phyloP scores from a whole-genome alignment of 306 rosid species.

The Delonix regia region DNA sequence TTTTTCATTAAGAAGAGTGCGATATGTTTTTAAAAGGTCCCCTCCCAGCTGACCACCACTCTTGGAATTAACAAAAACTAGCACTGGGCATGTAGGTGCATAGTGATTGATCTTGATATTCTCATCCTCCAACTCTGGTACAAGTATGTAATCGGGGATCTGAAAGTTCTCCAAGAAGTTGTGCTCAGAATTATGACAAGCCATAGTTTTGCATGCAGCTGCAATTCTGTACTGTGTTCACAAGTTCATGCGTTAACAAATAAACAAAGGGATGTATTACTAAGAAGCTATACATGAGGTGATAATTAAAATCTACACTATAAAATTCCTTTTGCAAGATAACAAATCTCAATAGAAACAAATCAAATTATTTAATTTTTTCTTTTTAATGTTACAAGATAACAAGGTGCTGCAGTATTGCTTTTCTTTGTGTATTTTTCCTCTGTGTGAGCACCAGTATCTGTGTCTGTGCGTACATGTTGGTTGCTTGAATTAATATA shows the following conservation, averaged over 20 bases:
- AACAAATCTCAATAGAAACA: not conserved
- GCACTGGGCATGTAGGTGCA: constrained; percentile 68
- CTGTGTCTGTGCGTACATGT: not conserved
- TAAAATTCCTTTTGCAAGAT: not conserved
- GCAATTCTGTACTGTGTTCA: constrained; percentile 17
- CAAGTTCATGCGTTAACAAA: not conserved
- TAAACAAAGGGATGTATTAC: not conserved
- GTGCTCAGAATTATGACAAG: constrained; percentile 31
- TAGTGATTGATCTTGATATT: constrained; percentile 24
- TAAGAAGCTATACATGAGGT: not conserved
- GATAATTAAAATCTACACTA: not conserved
- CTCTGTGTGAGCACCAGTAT: not conserved
- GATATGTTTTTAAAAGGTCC: constrained; percentile 63
- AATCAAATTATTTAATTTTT: not conserved
- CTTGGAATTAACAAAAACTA: constrained; percentile 83
- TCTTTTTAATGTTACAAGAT: not conserved
- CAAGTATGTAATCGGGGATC: constrained; percentile 76
- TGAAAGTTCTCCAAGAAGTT: constrained; percentile 51
- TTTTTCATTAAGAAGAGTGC: constrained; percentile 56
- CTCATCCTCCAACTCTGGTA: constrained; percentile 46
- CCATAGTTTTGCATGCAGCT: constrained; percentile 49
- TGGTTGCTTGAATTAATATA: not conserved
- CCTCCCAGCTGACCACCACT: constrained; percentile 99
- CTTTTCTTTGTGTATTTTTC: not conserved
- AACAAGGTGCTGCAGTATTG: not conserved